phyloP scores from a whole-genome alignment of 2,329 filamentous ascomycete genomes.

The Fusarium brevicatenulatum region DNA sequence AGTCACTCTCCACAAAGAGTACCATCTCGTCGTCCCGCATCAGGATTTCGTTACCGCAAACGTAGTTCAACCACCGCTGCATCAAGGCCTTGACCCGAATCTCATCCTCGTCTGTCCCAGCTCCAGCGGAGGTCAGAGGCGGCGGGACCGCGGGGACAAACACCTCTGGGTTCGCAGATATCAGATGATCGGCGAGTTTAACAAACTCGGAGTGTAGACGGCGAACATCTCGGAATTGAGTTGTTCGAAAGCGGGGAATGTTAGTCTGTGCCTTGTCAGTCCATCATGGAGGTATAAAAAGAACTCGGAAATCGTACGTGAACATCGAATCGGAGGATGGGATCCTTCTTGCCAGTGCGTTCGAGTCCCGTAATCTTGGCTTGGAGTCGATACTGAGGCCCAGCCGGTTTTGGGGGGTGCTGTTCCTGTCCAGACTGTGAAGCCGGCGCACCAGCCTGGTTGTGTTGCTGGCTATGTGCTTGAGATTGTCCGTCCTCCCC shows the following conservation, averaged over 20 bases:
- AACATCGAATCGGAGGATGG: constrained; percentile 93
- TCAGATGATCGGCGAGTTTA: constrained; percentile 94
- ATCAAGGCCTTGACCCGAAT: constrained; percentile 85
- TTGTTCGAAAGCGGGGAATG: constrained; percentile 96
- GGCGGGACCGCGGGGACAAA: constrained; percentile 94
- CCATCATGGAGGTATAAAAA: background rate
- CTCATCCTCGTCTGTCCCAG: constrained; percentile 96
- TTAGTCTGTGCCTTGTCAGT: constrained; percentile 76
- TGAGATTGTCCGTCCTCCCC: constrained; percentile 18
- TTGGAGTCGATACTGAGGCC: constrained; percentile 84
- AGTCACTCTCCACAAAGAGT: constrained; percentile 98
- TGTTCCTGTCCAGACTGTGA: constrained; percentile 50
- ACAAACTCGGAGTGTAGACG: constrained; percentile 95
- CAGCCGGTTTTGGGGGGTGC: constrained; percentile 66
- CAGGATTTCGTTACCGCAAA: constrained; percentile 90
- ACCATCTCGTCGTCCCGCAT: constrained; percentile 98
- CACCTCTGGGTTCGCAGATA: constrained; percentile 96
- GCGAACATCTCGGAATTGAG: constrained; percentile 96
- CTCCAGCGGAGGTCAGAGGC: constrained; percentile 92
- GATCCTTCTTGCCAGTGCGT: constrained; percentile 93
- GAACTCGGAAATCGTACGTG: constrained; percentile 71
- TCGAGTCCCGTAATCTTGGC: constrained; percentile 95
- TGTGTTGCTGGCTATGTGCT: constrained; percentile 45
- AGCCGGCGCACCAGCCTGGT: constrained; percentile 28
- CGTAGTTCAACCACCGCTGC: constrained; percentile 94